These are phyloP conservation scores for Pyrus betulifolia DNA, from an alignment of 306 rosid species.

Conservation along the genomic window DNA sequence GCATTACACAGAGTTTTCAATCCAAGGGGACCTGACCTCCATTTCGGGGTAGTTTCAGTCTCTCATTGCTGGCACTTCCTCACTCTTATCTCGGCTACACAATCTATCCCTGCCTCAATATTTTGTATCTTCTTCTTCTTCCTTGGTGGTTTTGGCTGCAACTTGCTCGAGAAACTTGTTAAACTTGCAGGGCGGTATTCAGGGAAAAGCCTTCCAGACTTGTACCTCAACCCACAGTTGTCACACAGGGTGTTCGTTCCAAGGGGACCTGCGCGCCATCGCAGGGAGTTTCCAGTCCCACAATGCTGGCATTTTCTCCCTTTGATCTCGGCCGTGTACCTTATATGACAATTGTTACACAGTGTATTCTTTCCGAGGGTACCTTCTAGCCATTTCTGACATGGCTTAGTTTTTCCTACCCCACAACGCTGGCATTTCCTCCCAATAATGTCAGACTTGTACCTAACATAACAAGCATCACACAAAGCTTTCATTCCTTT, in stretches of 20 bases:
- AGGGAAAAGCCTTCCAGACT: neutral
- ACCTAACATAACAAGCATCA: no score
- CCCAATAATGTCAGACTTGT: conserved; percentile 17
- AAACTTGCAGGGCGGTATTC: conserved; percentile 32
- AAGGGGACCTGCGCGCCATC: neutral
- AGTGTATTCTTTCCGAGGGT: conserved; percentile 62
- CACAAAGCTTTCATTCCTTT: no score
- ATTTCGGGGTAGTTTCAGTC: no score
- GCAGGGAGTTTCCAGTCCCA: neutral
- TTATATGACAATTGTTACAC: conserved; percentile 33
- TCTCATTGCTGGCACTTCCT: no score
- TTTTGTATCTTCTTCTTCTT: conserved; percentile 65
- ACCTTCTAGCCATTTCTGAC: conserved; percentile 28
- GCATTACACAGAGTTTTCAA: no score
- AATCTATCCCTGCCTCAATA: conserved; percentile 15
- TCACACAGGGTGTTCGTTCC: neutral
- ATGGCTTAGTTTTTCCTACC: conserved; percentile 54
- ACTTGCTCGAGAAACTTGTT: conserved; percentile 45
- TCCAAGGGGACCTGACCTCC: no score
- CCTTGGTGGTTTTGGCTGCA: conserved; percentile 69
- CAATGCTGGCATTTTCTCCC: neutral
- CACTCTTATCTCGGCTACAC: conserved; percentile 14
- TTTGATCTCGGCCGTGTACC: neutral
- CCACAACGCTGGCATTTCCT: conserved; percentile 70
- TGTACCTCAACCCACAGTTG: neutral